These are phyloP conservation scores for Vitis riparia DNA, from an alignment of 164 flowering plant genomes.

Conservation along the genomic window DNA sequence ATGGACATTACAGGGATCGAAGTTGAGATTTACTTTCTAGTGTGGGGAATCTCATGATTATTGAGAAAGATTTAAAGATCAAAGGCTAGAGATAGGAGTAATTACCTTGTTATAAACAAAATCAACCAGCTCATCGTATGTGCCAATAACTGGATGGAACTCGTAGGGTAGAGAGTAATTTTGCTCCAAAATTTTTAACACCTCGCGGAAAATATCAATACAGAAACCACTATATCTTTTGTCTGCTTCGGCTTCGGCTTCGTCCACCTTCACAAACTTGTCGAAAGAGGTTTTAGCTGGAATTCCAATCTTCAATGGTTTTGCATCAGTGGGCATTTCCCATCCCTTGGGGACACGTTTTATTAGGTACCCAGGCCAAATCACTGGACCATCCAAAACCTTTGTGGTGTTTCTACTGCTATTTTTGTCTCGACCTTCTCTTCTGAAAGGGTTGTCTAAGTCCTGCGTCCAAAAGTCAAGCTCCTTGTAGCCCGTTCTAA, in stretches of 20 bases:
- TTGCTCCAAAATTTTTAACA: slow-evolving; percentile 18
- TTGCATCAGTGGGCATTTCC: slow-evolving; percentile 37
- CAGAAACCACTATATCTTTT: slow-evolving; percentile 42
- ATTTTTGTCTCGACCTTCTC: background rate
- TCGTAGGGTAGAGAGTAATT: slow-evolving; percentile 33
- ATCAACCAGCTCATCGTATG: slow-evolving; percentile 34
- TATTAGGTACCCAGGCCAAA: slow-evolving; percentile 36
- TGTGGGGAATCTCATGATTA: too few species aligned
- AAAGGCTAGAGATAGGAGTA: background rate
- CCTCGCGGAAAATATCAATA: slow-evolving; percentile 44
- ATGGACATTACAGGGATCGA: too few species aligned
- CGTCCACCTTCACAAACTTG: slow-evolving; percentile 43
- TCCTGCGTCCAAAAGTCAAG: slow-evolving; percentile 23
- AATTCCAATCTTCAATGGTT: slow-evolving; percentile 48
- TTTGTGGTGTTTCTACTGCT: background rate
- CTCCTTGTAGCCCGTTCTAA: slow-evolving; percentile 30
- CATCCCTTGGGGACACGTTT: slow-evolving; percentile 42
- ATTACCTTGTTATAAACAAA: slow-evolving; percentile 40
- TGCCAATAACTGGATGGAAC: slow-evolving; percentile 18
- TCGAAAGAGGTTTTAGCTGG: slow-evolving; percentile 37
- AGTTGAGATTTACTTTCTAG: too few species aligned
- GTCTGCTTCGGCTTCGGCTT: background rate
- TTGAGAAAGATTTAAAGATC: background rate
- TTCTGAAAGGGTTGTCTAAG: slow-evolving; percentile 2
- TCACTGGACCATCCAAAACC: slow-evolving; percentile 11